Base-by-base conservation (phyloP, 495 filamentous ascomycete species). In the Penicillium lividum region DNA sequence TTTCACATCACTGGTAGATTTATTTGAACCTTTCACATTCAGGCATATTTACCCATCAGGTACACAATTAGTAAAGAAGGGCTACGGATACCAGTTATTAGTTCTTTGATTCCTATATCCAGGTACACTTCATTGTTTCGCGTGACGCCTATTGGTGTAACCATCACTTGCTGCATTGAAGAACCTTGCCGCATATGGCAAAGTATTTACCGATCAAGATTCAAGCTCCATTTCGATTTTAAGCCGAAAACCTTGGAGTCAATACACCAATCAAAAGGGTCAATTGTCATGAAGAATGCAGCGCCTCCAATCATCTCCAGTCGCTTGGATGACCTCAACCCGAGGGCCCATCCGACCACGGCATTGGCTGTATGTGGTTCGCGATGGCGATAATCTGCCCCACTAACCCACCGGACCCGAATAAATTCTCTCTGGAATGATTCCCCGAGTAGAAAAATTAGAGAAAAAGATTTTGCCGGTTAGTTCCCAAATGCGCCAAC, bases 291-390 rank as follows among this genome's bases (percentile, higher is more conserved):
- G 15, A 6, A 16, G 31, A 46, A 51, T 44, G 50, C 29, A 31
- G 31, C 31, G 27, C 50, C 59, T 53, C 64, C 61, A 67, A 67
- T 67, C 58, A 67, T 22, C 36, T 7, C 44, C 30, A 30, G 40
- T 62, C 65, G 59, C 62, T 67, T 54, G 65, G 58, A 67, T 67
- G 65, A 51, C 65, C 50, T 67, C 65, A 65, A 56, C 55, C 57
- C 62, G 56, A 43, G 60, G 46, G 25, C 36, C 18, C 36, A 59
- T 59, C 53, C 38, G 27, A 38, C 49, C 16, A 27, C 48, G n/a
- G 30, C 10, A 64, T 64, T 64, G 61, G 61, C 47, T 36, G 38
- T 30, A 8, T 5, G 13, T 6, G 22, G 13, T 22, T 34, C 22
- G 45, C 13, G 7, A 58, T 57, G 64, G 64, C 58, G 47, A 67